Evolutionary conservation across 1,139 yeast genomes (phyloP).

Genomic region (Protomyces gravidus): DNA sequence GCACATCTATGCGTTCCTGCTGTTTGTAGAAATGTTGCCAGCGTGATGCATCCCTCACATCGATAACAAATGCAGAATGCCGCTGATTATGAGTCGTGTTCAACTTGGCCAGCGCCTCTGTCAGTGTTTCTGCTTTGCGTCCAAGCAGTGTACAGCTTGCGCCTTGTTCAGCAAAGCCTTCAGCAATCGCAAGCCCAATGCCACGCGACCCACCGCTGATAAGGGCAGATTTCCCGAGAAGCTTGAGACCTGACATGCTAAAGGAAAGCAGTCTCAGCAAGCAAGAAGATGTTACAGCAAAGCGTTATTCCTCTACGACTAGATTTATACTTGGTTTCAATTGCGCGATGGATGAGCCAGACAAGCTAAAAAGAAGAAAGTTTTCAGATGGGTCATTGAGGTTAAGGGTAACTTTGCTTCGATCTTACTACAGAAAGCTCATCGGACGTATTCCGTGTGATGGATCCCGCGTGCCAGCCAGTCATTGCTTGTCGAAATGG

Average conservation of each 20-base stretch:
- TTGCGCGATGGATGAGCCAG: no score
- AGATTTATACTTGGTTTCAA: no score
- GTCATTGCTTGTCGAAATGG: no score
- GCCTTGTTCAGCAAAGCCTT: conserved; percentile 56
- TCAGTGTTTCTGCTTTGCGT: conserved; percentile 47
- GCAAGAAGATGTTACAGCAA: no score
- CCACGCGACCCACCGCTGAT: conserved; percentile 88
- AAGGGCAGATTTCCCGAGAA: conserved; percentile 34
- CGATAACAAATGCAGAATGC: conserved; percentile 42
- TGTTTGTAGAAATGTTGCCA: conserved; percentile 5
- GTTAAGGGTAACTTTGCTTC: no score
- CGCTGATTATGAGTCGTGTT: conserved; percentile 48
- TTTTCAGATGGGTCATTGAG: no score
- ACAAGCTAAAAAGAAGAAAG: no score
- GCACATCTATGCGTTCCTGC: conserved; percentile 30
- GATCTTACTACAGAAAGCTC: no score
- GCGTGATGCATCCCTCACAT: conserved; percentile 33
- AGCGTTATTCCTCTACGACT: no score
- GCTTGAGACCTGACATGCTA: neutral
- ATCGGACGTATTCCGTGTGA: no score
- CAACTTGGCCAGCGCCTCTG: conserved; percentile 42
- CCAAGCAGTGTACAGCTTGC: conserved; percentile 61
- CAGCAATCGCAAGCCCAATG: conserved; percentile 66
- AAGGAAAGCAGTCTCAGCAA: no score
- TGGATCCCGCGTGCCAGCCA: no score